Evolutionary conservation across 2,329 filamentous ascomycete species (phyloP).

Genomic region (Beauveria pseudobassiana): DNA sequence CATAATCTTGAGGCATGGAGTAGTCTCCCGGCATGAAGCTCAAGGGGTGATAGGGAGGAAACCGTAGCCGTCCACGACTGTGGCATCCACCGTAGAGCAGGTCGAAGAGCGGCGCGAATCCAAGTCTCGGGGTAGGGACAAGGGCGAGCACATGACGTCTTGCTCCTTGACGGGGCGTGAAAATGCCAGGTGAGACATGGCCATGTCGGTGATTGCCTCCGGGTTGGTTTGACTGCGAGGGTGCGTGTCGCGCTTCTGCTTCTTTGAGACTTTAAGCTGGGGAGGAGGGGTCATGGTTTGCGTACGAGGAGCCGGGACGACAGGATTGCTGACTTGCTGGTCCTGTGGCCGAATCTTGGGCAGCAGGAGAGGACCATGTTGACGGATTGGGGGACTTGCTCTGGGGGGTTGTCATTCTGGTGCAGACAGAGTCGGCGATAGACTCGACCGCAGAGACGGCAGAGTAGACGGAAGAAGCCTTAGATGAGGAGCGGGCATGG

Average conservation of each 20-base stretch:
- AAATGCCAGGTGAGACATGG: slow-evolving; percentile 28
- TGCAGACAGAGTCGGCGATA: slow-evolving; percentile 57
- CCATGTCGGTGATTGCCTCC: slow-evolving; percentile 40
- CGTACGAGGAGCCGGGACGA: slow-evolving; percentile 36
- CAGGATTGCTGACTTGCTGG: slow-evolving; percentile 54
- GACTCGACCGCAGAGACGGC: slow-evolving; percentile 49
- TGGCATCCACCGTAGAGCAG: slow-evolving; percentile 58
- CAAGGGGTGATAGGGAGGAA: slow-evolving; percentile 78
- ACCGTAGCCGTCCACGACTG: slow-evolving; percentile 62
- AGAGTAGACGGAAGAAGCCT: slow-evolving; percentile 58
- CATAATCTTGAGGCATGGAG: slow-evolving; percentile 28
- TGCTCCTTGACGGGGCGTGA: slow-evolving; percentile 17
- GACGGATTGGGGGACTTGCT: slow-evolving; percentile 62
- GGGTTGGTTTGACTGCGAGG: slow-evolving; percentile 55
- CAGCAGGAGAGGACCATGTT: slow-evolving; percentile 71
- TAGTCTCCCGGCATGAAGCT: slow-evolving; percentile 34
- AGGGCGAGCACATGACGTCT: slow-evolving; percentile 60
- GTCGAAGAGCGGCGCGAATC: slow-evolving; percentile 53
- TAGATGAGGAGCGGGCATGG: slow-evolving; percentile 58
- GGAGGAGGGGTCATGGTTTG: slow-evolving; percentile 8
- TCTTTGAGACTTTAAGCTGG: slow-evolving; percentile 9
- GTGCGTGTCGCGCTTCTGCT: slow-evolving; percentile 35
- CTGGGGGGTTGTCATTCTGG: slow-evolving; percentile 58
- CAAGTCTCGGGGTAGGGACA: slow-evolving; percentile 42
- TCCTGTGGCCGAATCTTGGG: slow-evolving; percentile 85